These are phyloP conservation scores for Whalleya microplaca DNA, from an alignment of 2,329 filamentous ascomycete genomes.

Conservation along the genomic window DNA sequence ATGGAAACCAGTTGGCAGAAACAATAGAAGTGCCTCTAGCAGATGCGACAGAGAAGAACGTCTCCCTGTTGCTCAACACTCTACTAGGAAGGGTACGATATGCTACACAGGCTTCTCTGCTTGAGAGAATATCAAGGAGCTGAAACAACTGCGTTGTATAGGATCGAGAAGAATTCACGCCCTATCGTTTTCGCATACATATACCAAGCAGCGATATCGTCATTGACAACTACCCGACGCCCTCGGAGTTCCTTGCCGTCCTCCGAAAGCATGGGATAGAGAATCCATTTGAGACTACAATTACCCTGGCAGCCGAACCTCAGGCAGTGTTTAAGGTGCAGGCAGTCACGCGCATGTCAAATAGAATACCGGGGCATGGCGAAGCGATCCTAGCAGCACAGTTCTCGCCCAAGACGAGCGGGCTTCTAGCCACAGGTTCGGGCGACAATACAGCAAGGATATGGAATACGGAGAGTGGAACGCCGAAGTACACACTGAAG, in stretches of 20 bases:
- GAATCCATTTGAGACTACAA: conserved; percentile 60
- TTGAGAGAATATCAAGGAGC: background rate
- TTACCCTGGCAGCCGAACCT: conserved; percentile 67
- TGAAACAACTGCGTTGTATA: conserved; percentile 28
- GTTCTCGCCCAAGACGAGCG: conserved; percentile 80
- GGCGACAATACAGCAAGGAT: conserved; percentile 90
- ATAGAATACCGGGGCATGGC: conserved; percentile 87
- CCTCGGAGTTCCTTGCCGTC: conserved; percentile 54
- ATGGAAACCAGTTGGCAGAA: conserved; percentile 73
- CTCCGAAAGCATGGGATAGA: conserved; percentile 60
- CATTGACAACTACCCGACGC: conserved; percentile 58
- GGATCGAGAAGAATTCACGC: conserved; percentile 63
- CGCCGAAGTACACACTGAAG: conserved; percentile 81
- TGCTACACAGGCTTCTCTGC: background rate
- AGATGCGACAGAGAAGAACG: conserved; percentile 85
- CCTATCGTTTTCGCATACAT: conserved; percentile 64
- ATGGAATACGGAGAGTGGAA: conserved; percentile 95
- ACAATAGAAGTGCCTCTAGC: conserved; percentile 75
- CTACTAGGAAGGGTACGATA: conserved; percentile 71
- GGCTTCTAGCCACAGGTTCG: conserved; percentile 81
- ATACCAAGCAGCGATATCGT: conserved; percentile 57
- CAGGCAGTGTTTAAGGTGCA: conserved; percentile 95
- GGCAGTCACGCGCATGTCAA: conserved; percentile 86
- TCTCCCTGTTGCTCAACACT: conserved; percentile 85
- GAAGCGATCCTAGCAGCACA: conserved; percentile 85